Percentiles rank a stretch among this genome's conserved stretches.
phyloP scores from a whole-genome alignment of 225 moss, liverwort and hornwort species.

The Pseudisothecium myosuroides region DNA sequence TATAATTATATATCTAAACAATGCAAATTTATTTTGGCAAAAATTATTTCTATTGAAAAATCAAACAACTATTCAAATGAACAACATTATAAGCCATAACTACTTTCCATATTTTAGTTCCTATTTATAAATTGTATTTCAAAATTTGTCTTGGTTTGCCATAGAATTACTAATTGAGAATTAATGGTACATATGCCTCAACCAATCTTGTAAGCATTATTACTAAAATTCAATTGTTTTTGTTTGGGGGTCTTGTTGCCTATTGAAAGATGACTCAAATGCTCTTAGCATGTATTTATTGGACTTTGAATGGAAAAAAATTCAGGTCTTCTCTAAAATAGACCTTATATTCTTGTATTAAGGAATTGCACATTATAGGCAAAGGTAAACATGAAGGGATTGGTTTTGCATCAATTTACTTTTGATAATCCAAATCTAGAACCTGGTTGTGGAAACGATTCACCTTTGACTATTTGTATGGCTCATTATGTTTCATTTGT shows the following conservation, averaged over 20 bases:
- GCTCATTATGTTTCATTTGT: not conserved
- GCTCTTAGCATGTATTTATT: not conserved
- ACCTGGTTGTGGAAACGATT: not conserved
- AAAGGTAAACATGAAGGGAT: not conserved
- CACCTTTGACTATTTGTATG: not conserved
- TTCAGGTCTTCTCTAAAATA: too few relatives aligned
- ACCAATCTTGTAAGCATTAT: not conserved
- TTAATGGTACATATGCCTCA: rapidly evolving
- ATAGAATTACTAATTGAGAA: too few relatives aligned
- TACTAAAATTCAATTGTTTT: not conserved
- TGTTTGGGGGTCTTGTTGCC: rapidly evolving
- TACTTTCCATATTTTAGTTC: not conserved
- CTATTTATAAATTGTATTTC: not conserved
- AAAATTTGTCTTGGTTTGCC: not conserved
- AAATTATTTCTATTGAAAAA: too few relatives aligned
- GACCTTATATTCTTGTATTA: not conserved
- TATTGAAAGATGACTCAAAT: too few relatives aligned
- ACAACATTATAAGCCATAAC: not conserved
- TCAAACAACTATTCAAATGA: not conserved
- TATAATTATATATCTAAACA: not conserved
- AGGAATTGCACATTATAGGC: not conserved
- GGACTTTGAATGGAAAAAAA: not conserved
- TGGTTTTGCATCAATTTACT: not conserved
- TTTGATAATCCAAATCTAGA: not conserved
- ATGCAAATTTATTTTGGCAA: not conserved